A percentile compares a stretch with the other conserved stretches of the same genome.
Conservation (phyloP, 306 rosid species). For the Fagus crenata region DNA sequence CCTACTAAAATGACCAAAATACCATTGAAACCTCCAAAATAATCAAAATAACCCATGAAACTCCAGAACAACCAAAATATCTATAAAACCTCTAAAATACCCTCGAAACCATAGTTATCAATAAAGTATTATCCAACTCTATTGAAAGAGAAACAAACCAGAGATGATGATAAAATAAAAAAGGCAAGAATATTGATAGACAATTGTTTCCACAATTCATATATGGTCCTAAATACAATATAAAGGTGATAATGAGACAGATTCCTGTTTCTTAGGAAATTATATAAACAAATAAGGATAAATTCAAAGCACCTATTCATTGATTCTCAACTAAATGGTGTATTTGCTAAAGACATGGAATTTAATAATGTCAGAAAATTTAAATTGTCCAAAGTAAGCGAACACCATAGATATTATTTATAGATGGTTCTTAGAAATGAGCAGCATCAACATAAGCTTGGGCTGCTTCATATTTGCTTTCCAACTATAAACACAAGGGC, state of each 20-base stretch:
- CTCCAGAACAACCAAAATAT: too few species aligned
- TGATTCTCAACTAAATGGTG: neutral
- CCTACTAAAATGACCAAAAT: too few species aligned
- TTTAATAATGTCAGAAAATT: neutral
- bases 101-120: too few species aligned
- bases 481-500: slow-evolving; percentile 50
- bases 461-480: slow-evolving; percentile 94
- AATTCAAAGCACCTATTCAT: neutral
- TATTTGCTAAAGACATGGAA: neutral
- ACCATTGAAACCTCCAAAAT: too few species aligned
- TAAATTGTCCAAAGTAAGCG: neutral
- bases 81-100: too few species aligned
- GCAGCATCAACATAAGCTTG: slow-evolving; percentile 37
- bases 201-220: neutral
- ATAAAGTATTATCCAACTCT: neutral
- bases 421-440: slow-evolving; percentile 62
- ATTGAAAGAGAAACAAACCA: neutral
- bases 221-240: neutral
- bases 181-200: neutral
- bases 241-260: too few species aligned
- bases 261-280: too few species aligned
- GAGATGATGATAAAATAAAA: neutral
- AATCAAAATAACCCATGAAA: too few species aligned
- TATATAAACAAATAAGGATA: too few species aligned
- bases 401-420: slow-evolving; percentile 49